Percentiles rank a stretch among this genome's conserved stretches.
phyloP scores from a whole-genome alignment of 257 asterid genomes.

The Solanum chilense region DNA sequence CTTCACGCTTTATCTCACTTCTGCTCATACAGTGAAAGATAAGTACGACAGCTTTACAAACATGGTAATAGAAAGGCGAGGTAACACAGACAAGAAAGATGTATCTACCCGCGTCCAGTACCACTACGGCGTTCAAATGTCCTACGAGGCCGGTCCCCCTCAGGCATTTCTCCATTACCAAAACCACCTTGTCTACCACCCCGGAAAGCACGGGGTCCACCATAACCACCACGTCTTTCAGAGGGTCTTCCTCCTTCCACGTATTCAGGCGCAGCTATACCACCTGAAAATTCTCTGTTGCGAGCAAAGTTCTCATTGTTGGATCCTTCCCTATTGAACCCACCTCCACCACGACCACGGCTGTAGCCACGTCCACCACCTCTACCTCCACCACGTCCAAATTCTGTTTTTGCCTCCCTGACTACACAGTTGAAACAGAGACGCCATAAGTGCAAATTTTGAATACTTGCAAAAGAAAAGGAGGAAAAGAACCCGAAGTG shows the following conservation, averaged over 20 bases:
- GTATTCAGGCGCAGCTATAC: constrained; percentile 36
- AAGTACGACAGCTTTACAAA: background rate
- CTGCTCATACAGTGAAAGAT: constrained; percentile 14
- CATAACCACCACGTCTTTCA: constrained; percentile 65
- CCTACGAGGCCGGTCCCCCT: constrained; percentile 66
- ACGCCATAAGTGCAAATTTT: background rate
- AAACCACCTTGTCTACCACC: constrained; percentile 67
- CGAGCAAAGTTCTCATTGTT: constrained; percentile 29
- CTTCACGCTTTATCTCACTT: constrained; percentile 57
- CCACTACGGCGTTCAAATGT: constrained; percentile 64
- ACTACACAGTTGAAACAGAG: constrained; percentile 16
- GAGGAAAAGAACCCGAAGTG: background rate
- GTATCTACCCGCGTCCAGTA: constrained; percentile 58
- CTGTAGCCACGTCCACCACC: constrained; percentile 64
- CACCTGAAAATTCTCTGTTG: constrained; percentile 36
- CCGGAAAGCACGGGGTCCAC: constrained; percentile 56
- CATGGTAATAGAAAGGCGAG: background rate
- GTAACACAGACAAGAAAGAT: background rate
- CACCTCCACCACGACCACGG: constrained; percentile 61
- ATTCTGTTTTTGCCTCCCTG: constrained; percentile 52
- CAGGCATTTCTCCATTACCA: constrained; percentile 60
- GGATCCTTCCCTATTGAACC: constrained; percentile 42
- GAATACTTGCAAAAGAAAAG: background rate
- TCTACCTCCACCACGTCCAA: constrained; percentile 45
- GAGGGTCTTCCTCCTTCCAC: constrained; percentile 33